These are phyloP conservation scores for Wickerhamiella nectarea DNA, from an alignment of 805 yeast species.

Conservation along the genomic window DNA sequence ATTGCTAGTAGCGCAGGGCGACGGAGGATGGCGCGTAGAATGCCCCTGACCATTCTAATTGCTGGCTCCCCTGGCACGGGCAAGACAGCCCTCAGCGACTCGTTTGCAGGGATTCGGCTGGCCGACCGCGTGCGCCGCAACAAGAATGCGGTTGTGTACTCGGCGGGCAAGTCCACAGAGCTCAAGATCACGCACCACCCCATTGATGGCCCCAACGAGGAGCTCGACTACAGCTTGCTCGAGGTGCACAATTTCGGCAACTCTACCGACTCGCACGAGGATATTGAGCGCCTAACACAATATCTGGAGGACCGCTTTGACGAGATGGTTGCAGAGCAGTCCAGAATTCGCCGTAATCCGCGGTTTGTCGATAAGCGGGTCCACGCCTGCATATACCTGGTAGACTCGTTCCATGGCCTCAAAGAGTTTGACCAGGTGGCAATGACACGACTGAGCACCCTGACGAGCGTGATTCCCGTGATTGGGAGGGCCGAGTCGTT, in stretches of 20 bases:
- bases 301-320: constrained; percentile 61
- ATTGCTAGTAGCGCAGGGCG: background rate
- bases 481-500: constrained; percentile 69
- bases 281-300: constrained; percentile 37
- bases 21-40: constrained; percentile 14
- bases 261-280: constrained; percentile 44
- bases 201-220: constrained; percentile 23
- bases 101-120: constrained; percentile 27
- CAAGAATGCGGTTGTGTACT: background rate
- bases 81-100: constrained; percentile 57
- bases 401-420: constrained; percentile 40
- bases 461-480: constrained; percentile 74
- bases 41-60: constrained; percentile 52
- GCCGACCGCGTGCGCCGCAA: constrained; percentile 2
- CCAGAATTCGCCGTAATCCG: constrained; percentile 59
- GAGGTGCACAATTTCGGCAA: constrained; percentile 72
- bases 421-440: constrained; percentile 65
- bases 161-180: background rate
- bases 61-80: constrained; percentile 67
- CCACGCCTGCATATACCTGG: constrained; percentile 65
- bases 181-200: constrained; percentile 6
- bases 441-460: constrained; percentile 52
- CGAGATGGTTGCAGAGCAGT: constrained; percentile 57
- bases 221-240: constrained; percentile 32
- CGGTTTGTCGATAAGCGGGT: constrained; percentile 58